These are phyloP conservation scores for Pachyrhizus erosus DNA, from an alignment of 306 rosid genomes.

Conservation along the genomic window DNA sequence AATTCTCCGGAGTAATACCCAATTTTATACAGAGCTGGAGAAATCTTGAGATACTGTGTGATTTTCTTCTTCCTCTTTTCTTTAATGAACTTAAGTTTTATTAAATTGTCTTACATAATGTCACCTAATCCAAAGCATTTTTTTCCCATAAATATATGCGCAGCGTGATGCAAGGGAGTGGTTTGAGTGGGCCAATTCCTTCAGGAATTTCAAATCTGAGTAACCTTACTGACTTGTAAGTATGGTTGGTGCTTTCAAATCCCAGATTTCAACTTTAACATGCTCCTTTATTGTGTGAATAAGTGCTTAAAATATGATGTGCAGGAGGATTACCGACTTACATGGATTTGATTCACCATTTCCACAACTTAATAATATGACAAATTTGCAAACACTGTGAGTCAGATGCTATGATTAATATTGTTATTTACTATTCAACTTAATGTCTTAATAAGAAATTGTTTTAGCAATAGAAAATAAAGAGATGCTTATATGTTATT, in stretches of 20 bases:
- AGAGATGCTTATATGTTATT: neutral
- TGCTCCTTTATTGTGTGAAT: neutral
- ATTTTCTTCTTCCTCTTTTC: neutral
- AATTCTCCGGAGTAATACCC: slow-evolving; percentile 69
- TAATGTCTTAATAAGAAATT: neutral
- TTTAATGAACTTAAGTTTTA: neutral
- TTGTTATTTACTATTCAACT: neutral
- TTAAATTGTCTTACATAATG: neutral
- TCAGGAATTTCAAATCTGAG: slow-evolving; percentile 53
- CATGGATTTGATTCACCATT: slow-evolving; percentile 57
- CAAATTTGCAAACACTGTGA: slow-evolving; percentile 52
- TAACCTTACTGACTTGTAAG: slow-evolving; percentile 63
- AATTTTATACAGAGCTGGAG: slow-evolving; percentile 64
- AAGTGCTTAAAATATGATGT: slow-evolving; percentile 25
- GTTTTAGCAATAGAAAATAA: neutral
- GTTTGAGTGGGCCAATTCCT: slow-evolving; percentile 85
- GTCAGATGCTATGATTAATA: slow-evolving; percentile 36
- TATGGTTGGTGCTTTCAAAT: slow-evolving; percentile 17
- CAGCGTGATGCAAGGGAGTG: slow-evolving; percentile 69
- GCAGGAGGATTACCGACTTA: slow-evolving; percentile 76
- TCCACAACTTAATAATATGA: slow-evolving; percentile 59
- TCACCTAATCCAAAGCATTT: slow-evolving; percentile 16
- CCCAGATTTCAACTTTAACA: neutral
- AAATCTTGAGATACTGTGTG: slow-evolving; percentile 59
- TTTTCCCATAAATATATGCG: neutral